These are phyloP conservation scores for Lolium multiflorum DNA, from an alignment of 176 grass and related monocot genomes.

Conservation along the genomic window DNA sequence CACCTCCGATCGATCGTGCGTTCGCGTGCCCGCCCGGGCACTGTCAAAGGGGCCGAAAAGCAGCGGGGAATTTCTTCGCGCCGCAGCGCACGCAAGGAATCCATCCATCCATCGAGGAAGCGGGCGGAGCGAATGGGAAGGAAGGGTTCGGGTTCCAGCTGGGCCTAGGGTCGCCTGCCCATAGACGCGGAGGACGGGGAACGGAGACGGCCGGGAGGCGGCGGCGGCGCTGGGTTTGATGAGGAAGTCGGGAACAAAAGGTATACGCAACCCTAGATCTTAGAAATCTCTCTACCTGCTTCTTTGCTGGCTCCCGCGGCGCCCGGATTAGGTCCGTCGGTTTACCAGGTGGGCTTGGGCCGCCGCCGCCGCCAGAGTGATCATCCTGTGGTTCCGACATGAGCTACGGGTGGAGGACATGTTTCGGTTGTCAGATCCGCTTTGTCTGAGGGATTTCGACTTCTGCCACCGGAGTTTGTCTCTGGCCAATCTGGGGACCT, in stretches of 20 bases:
- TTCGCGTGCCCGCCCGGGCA: slow-evolving; percentile 1
- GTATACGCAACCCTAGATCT: slow-evolving; percentile 68
- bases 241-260: slow-evolving; percentile 63
- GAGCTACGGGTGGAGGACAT: slow-evolving; percentile 30
- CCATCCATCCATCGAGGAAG: slow-evolving; percentile 47
- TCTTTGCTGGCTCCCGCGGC: slow-evolving; percentile 24
- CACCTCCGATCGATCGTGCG: slow-evolving; percentile 41
- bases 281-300: slow-evolving; percentile 56
- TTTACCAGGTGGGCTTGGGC: slow-evolving; percentile 27
- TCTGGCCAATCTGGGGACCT: slow-evolving; percentile 20
- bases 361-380: slow-evolving; percentile 38
- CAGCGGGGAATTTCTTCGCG: slow-evolving; percentile 41
- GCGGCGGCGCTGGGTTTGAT: slow-evolving; percentile 45
- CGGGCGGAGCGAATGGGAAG: slow-evolving; percentile 27
- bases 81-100: slow-evolving; percentile 57
- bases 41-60: slow-evolving; percentile 37
- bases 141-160: slow-evolving; percentile 31
- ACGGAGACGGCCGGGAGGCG: background rate
- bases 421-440: slow-evolving; percentile 52
- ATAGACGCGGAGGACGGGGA: slow-evolving; percentile 6
- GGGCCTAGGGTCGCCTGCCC: slow-evolving; percentile 12
- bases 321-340: slow-evolving; percentile 5
- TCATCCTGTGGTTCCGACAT: slow-evolving; percentile 29
- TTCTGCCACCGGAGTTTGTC: slow-evolving; percentile 39
- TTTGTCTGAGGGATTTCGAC: slow-evolving; percentile 46